Percentiles rank a stretch among this genome's conserved stretches.
Conservation (phyloP, 108 stramenopile species). For the Licmophora abbreviata region DNA sequence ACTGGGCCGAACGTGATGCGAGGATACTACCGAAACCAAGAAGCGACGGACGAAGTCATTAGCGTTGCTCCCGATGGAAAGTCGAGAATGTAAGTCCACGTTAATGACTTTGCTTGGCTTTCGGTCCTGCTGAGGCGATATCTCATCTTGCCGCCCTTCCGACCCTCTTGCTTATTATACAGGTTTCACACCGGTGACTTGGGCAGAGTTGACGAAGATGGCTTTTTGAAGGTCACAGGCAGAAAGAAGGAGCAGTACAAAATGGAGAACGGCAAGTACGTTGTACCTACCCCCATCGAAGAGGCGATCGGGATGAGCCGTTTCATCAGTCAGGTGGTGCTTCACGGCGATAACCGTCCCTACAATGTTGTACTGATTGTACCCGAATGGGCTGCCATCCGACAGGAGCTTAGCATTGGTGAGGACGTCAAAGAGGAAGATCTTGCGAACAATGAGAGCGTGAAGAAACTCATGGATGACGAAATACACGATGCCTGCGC, state of each 20-base stretch:
- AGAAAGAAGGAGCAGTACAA: slow-evolving; percentile 94
- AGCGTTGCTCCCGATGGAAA: slow-evolving; percentile 74
- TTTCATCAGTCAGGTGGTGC: slow-evolving; percentile 85
- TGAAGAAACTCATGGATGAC: slow-evolving; percentile 50
- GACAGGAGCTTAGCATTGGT: slow-evolving; percentile 37
- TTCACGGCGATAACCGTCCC: slow-evolving; percentile 85
- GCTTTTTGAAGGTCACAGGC: slow-evolving; percentile 71
- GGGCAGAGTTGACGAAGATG: slow-evolving; percentile 58
- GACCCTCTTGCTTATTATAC: background rate
- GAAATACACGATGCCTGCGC: slow-evolving; percentile 58
- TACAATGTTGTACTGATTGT: slow-evolving; percentile 86
- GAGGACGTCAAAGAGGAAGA: slow-evolving; percentile 57
- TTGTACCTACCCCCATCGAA: slow-evolving; percentile 88
- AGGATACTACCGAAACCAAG: slow-evolving; percentile 89
- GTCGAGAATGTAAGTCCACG: slow-evolving; percentile 61
- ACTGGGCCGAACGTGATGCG: slow-evolving; percentile 90
- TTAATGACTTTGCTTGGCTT: background rate
- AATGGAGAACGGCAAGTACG: slow-evolving; percentile 96
- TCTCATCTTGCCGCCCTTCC: background rate
- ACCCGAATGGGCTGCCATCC: slow-evolving; percentile 78
- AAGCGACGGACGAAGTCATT: slow-evolving; percentile 89
- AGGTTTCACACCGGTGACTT: slow-evolving; percentile 89
- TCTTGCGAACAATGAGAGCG: slow-evolving; percentile 55
- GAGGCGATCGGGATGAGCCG: slow-evolving; percentile 80
- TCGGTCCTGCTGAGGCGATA: background rate